Conservation (phyloP, 2,329 filamentous ascomycete species). For the Huntiella moniliformis region DNA sequence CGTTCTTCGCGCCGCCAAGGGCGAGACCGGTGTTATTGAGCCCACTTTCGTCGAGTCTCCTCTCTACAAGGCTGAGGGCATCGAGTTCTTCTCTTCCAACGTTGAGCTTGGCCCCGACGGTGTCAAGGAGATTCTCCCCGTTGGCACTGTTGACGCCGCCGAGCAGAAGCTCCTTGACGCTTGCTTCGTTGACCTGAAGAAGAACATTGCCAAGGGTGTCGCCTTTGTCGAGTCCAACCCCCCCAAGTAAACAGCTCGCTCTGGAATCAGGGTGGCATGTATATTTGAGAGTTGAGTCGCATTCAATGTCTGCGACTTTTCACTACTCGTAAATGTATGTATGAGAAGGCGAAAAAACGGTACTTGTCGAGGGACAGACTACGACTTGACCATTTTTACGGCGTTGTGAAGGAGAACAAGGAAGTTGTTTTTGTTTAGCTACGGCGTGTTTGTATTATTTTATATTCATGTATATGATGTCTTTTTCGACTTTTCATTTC, state of each 20-base stretch:
- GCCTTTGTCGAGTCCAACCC: constrained; percentile 28
- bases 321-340: too few relatives aligned
- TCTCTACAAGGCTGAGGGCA: constrained; percentile 94
- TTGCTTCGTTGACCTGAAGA: constrained; percentile 66
- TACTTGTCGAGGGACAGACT: constrained; percentile 6
- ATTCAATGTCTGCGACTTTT: too few relatives aligned
- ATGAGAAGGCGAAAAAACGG: too few relatives aligned
- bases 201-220: constrained; percentile 89
- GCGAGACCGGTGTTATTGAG: constrained; percentile 89
- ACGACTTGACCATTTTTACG: neutral
- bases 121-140: constrained; percentile 77
- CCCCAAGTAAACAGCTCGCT: constrained; percentile 7
- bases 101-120: constrained; percentile 94
- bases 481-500: too few relatives aligned
- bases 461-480: too few relatives aligned
- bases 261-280: too few relatives aligned
- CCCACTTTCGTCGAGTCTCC: constrained; percentile 93
- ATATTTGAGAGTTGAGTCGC: too few relatives aligned
- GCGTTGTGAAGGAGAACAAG: too few relatives aligned
- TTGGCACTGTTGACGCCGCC: constrained; percentile 66
- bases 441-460: too few relatives aligned
- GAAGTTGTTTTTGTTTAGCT: too few relatives aligned
- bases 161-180: constrained; percentile 84
- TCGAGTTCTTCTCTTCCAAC: constrained; percentile 90
- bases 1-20: constrained; percentile 77